A percentile compares a stretch with the other conserved stretches of the same genome.
Conservation (phyloP, 2,329 filamentous ascomycete species). For the Phialocephala sp. region DNA sequence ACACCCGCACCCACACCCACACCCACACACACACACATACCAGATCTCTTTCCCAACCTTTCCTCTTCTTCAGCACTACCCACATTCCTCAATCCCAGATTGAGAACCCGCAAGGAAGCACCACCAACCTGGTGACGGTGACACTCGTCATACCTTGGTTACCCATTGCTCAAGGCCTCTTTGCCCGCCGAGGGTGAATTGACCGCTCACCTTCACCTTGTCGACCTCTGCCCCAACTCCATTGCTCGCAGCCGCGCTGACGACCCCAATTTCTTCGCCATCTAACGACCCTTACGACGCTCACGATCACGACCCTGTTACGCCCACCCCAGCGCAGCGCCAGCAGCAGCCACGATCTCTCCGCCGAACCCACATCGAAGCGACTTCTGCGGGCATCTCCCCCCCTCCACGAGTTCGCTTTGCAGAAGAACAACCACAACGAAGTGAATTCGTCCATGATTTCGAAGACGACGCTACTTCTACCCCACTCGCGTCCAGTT, state of each 20-base stretch:
- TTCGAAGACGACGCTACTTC: conserved; percentile 39
- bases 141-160: conserved; percentile 17
- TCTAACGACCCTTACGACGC: conserved; percentile 45
- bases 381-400: conserved; percentile 42
- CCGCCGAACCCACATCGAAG: conserved; percentile 43
- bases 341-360: conserved; percentile 39
- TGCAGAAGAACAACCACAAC: conserved; percentile 29
- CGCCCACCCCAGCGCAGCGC: conserved; percentile 39
- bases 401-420: conserved; percentile 38
- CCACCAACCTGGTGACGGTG: conserved; percentile 12
- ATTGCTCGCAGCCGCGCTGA: conserved; percentile 40
- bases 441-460: conserved; percentile 35
- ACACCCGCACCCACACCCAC: too few species aligned
- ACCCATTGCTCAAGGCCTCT: conserved; percentile 19
- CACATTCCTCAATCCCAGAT: conserved; percentile 26
- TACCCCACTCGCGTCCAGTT: conserved; percentile 34
- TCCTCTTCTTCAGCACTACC: neutral
- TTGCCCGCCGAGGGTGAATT: conserved; percentile 27
- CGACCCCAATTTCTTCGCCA: conserved; percentile 35
- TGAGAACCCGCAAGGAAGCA: conserved; percentile 19
- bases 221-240: conserved; percentile 32
- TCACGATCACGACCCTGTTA: conserved; percentile 44
- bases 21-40: conserved; percentile 9
- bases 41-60: conserved; percentile 8
- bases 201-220: conserved; percentile 37